Evolutionary conservation across 768 basidiomycete genomes (phyloP).

Genomic region (Stropharia rugosoannulata): DNA sequence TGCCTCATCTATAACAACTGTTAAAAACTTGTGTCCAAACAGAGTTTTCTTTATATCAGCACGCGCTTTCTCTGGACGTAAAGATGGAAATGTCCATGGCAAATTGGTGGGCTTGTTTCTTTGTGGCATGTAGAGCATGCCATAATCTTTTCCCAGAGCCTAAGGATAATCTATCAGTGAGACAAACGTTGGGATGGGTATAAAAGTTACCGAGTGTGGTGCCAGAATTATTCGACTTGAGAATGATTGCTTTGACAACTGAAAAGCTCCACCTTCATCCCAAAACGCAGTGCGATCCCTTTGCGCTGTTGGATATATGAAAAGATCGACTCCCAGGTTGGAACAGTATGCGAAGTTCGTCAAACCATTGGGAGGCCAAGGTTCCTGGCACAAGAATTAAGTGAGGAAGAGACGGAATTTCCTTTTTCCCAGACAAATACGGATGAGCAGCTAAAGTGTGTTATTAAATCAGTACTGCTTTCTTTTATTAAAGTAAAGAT

Average conservation of each 20-base stretch:
- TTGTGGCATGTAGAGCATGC: background rate
- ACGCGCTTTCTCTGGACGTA: background rate
- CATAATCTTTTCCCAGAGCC: constrained; percentile 16
- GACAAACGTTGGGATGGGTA: too few relatives aligned
- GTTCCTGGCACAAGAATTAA: constrained; percentile 25
- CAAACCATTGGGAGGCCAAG: constrained; percentile 21
- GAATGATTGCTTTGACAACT: background rate
- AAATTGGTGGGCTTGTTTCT: background rate
- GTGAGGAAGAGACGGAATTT: constrained; percentile 15
- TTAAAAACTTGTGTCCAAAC: constrained; percentile 14
- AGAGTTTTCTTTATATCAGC: constrained; percentile 13
- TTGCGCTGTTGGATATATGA: constrained; percentile 18
- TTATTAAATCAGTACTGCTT: too few relatives aligned
- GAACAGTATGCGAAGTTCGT: constrained; percentile 17
- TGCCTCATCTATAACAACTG: constrained; percentile 19
- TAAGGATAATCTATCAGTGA: constrained; percentile 2
- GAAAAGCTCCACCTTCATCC: constrained; percentile 14
- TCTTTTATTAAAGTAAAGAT: too few relatives aligned
- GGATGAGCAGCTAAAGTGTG: background rate
- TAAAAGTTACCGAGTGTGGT: constrained; percentile 25
- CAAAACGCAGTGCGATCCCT: constrained; percentile 16
- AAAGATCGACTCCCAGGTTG: constrained; percentile 19
- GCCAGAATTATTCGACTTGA: constrained; percentile 21
- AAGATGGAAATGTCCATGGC: background rate
- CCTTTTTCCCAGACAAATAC: background rate